phyloP scores from a whole-genome alignment of 208 protist species.

The Leishmania major region DNA sequence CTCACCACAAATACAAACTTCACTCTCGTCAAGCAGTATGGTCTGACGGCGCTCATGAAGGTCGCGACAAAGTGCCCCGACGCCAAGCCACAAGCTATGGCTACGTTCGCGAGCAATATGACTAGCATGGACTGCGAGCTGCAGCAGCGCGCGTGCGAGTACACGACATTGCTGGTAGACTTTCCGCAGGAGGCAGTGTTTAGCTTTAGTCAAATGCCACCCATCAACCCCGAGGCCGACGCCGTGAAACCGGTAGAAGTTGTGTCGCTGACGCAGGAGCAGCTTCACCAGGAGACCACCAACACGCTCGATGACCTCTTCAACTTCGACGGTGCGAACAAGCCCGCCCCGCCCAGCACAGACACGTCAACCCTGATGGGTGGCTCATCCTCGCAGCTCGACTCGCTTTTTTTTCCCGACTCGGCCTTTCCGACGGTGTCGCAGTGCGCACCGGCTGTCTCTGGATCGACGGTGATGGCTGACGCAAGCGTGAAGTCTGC shows the following conservation, averaged over 20 bases:
- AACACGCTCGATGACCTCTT: slow-evolving; percentile 78
- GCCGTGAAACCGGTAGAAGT: slow-evolving; percentile 64
- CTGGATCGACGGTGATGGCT: slow-evolving; percentile 11
- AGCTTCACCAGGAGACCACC: slow-evolving; percentile 55
- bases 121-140: slow-evolving; percentile 92
- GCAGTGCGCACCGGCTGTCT: neutral
- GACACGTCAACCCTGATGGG: slow-evolving; percentile 6
- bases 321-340: slow-evolving; percentile 41
- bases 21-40: slow-evolving; percentile 89
- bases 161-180: slow-evolving; percentile 78
- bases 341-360: slow-evolving; percentile 10
- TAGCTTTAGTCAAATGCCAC: slow-evolving; percentile 82
- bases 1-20: slow-evolving; percentile 79
- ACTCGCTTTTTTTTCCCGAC: neutral
- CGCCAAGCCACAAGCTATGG: slow-evolving; percentile 40
- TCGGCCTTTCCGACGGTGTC: neutral
- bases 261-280: slow-evolving; percentile 50
- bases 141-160: slow-evolving; percentile 95
- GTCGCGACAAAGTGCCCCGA: slow-evolving; percentile 84
- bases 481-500: neutral
- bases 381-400: slow-evolving; percentile 5
- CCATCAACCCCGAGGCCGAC: slow-evolving; percentile 43
- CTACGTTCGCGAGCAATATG: slow-evolving; percentile 61
- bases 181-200: slow-evolving; percentile 77
- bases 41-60: slow-evolving; percentile 95